Conservation (phyloP, 108 stramenopile species). For the Fragilaria crotonensis region DNA sequence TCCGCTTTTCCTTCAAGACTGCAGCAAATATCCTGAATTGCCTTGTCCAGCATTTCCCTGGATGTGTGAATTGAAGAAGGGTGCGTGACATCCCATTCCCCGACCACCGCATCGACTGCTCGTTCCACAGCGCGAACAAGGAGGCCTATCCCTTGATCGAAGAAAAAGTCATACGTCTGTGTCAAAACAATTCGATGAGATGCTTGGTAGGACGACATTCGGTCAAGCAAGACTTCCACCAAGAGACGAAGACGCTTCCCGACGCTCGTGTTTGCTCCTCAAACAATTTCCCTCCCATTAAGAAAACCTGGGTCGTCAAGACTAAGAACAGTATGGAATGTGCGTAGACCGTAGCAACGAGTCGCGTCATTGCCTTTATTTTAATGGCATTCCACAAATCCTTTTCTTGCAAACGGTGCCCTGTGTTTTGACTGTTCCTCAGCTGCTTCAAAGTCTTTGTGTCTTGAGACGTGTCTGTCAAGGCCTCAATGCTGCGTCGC, state of each 20-base stretch:
- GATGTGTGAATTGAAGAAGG: conserved; percentile 11
- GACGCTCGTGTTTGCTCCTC: conserved; percentile 4
- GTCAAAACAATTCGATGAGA: conserved; percentile 36
- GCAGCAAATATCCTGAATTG: conserved; percentile 15
- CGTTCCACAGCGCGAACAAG: conserved; percentile 18
- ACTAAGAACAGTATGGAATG: conserved; percentile 40
- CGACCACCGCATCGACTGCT: conserved; percentile 11
- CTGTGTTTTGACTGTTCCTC: conserved; percentile 4
- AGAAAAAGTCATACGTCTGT: conserved; percentile 36
- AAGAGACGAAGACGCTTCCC: neutral
- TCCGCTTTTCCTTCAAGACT: conserved; percentile 11
- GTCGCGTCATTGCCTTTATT: conserved; percentile 30
- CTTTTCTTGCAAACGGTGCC: conserved; percentile 1
- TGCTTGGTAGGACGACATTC: conserved; percentile 17
- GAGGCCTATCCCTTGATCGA: conserved; percentile 24
- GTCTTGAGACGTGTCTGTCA: neutral
- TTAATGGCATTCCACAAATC: conserved; percentile 28
- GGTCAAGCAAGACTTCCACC: neutral
- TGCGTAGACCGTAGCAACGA: conserved; percentile 37
- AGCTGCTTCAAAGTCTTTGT: conserved; percentile 13
- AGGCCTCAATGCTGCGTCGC: neutral
- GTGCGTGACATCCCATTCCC: conserved; percentile 28
- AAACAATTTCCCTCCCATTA: conserved; percentile 32
- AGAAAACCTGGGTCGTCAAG: conserved; percentile 36
- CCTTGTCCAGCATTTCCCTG: conserved; percentile 9